These are phyloP conservation scores for Pseudognaphalium luteoalbum DNA, from an alignment of 129 eudicot species.

Conservation along the genomic window DNA sequence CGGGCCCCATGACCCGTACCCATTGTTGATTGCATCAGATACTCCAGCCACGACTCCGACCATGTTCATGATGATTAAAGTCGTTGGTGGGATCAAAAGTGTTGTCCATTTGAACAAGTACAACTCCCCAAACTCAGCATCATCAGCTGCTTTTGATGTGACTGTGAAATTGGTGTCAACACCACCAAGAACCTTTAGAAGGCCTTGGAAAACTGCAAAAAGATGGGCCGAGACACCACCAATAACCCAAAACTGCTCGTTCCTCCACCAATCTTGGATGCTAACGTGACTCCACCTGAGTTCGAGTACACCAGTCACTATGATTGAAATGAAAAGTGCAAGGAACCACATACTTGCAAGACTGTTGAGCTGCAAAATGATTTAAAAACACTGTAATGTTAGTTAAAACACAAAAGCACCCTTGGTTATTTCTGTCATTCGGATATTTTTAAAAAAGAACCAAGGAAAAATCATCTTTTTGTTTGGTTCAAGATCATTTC, in stretches of 20 bases:
- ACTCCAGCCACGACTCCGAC: constrained; percentile 97
- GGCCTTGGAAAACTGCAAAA: constrained; percentile 95
- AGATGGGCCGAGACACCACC: constrained; percentile 99
- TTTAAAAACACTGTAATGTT: not conserved
- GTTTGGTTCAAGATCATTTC: not conserved
- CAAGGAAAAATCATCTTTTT: not conserved
- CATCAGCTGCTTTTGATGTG: constrained; percentile 84
- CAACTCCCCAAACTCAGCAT: constrained; percentile 88
- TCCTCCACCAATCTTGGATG: constrained; percentile 97
- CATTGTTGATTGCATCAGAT: constrained; percentile 94
- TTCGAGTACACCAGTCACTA: constrained; percentile 75
- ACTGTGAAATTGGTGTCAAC: constrained; percentile 94
- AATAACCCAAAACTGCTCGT: constrained; percentile 98
- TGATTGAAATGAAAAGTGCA: constrained; percentile 88
- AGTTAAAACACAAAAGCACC: not conserved
- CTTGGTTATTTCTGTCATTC: not conserved
- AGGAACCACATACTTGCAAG: constrained; percentile 94
- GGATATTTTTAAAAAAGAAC: not conserved
- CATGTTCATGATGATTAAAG: constrained; percentile 84
- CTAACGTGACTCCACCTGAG: constrained; percentile 98
- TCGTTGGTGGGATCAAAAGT: constrained; percentile 92
- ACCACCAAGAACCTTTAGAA: constrained; percentile 93
- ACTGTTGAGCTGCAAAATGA: constrained; percentile 72
- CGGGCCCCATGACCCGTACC: constrained; percentile 98
- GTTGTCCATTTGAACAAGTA: constrained; percentile 99